Evolutionary conservation across 2,329 filamentous ascomycete genomes (phyloP).

Genomic region (Calonectria hawksworthii): DNA sequence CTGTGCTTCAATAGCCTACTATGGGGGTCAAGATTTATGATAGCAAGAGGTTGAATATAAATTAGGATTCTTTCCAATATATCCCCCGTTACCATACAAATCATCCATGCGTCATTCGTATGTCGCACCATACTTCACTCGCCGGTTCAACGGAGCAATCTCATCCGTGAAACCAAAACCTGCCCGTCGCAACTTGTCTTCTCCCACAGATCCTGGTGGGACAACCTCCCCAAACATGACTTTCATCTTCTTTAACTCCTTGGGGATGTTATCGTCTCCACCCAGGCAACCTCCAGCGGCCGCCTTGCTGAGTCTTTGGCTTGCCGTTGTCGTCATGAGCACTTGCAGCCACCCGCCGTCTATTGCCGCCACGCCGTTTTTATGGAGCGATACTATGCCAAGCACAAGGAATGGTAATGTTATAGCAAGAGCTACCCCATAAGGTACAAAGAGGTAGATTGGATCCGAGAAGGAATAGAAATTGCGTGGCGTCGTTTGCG

Average conservation of each 20-base stretch:
- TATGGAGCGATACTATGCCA: neutral
- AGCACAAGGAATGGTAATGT: neutral
- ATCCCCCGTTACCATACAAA: no score
- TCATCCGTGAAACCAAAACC: no score
- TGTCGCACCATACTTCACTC: no score
- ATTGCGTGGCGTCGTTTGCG: neutral
- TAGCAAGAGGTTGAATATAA: no score
- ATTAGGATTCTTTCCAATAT: no score
- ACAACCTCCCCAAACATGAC: neutral
- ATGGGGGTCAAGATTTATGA: no score
- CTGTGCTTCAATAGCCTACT: no score
- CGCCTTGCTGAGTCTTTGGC: neutral
- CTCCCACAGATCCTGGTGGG: neutral
- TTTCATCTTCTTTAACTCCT: neutral
- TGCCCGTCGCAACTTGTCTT: neutral
- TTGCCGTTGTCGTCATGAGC: conserved; percentile 14
- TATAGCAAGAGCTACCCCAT: neutral
- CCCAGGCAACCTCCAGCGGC: neutral
- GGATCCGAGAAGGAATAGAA: neutral
- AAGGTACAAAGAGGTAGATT: neutral
- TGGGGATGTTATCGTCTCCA: conserved; percentile 1
- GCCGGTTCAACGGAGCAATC: no score
- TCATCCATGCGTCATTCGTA: no score
- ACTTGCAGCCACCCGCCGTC: conserved; percentile 9
- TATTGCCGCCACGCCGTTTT: conserved; percentile 3